phyloP scores from a whole-genome alignment of 148 eudicot species.

The Tetragonia tetragonoides region DNA sequence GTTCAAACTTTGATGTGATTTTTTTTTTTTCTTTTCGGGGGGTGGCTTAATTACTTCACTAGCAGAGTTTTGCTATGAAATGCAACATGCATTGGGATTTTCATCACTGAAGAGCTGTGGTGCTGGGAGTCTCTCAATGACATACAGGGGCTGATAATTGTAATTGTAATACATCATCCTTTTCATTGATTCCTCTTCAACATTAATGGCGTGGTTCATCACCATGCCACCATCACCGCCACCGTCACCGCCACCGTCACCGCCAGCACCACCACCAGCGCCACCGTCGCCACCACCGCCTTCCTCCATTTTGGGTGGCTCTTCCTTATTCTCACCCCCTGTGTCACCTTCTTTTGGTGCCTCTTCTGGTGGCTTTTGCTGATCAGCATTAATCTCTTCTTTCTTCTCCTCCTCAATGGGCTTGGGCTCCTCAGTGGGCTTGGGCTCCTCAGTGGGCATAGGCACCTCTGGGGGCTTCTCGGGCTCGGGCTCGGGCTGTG shows the following conservation, averaged over 20 bases:
- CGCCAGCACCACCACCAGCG: background rate
- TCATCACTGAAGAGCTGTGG: constrained; percentile 96
- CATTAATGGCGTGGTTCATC: constrained; percentile 5
- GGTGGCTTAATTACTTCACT: background rate
- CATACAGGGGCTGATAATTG: constrained; percentile 54
- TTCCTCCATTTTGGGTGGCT: constrained; percentile 5
- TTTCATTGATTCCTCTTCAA: constrained; percentile 52
- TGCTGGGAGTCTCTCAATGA: constrained; percentile 81
- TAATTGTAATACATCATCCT: constrained; percentile 49
- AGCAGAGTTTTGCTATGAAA: constrained; percentile 30
- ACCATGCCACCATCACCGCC: background rate
- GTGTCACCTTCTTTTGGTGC: constrained; percentile 28
- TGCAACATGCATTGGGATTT: constrained; percentile 90
- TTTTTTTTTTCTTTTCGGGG: background rate
- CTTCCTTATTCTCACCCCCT: background rate
- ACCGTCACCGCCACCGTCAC: background rate
- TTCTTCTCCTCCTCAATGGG: constrained; percentile 37
- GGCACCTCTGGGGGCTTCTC: constrained; percentile 50
- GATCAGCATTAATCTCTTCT: constrained; percentile 30
- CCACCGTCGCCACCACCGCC: background rate
- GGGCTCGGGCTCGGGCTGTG: constrained; percentile 79
- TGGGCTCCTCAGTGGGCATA: constrained; percentile 35
- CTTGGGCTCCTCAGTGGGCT: constrained; percentile 36
- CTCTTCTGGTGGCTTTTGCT: constrained; percentile 34
- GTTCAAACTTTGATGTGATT: constrained; percentile 16